Conservation (phyloP, 2,329 filamentous ascomycete genomes). For the Nemania sp. region DNA sequence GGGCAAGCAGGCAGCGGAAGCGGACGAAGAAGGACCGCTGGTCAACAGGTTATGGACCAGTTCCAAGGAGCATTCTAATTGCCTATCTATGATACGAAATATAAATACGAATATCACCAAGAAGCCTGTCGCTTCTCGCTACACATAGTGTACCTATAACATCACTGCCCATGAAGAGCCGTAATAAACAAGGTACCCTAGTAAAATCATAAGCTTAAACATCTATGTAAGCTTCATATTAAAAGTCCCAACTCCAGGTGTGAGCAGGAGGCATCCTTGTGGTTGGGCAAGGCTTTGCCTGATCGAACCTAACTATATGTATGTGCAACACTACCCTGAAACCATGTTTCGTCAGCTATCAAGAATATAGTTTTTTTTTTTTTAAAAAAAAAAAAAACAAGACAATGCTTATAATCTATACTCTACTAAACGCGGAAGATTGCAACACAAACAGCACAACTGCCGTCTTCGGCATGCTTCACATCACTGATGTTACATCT, state of each 20-base stretch:
- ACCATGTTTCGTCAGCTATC: no score
- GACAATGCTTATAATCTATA: no score
- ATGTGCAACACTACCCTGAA: no score
- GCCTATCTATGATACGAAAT: constrained; percentile 11
- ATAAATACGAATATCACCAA: neutral
- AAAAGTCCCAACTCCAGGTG: neutral
- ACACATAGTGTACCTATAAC: neutral
- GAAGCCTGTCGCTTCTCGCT: neutral
- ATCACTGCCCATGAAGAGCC: no score
- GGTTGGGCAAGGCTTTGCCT: constrained; percentile 4
- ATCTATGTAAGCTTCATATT: neutral
- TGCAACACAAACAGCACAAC: neutral
- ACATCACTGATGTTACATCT: neutral
- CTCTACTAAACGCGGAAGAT: no score
- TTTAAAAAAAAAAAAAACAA: no score
- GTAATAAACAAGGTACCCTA: neutral
- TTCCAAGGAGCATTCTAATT: constrained; percentile 63
- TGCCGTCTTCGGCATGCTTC: neutral
- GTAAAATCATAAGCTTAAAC: neutral
- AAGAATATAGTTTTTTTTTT: no score
- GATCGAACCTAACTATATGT: neutral
- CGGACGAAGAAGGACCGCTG: constrained; percentile 68
- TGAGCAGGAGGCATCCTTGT: constrained; percentile 11
- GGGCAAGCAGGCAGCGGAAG: constrained; percentile 58
- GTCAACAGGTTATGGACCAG: constrained; percentile 72